Percentiles rank a stretch among this genome's conserved stretches.
These are phyloP conservation scores for Conringia planisiliqua DNA, from an alignment of 345 rosid genomes.

Conservation along the genomic window DNA sequence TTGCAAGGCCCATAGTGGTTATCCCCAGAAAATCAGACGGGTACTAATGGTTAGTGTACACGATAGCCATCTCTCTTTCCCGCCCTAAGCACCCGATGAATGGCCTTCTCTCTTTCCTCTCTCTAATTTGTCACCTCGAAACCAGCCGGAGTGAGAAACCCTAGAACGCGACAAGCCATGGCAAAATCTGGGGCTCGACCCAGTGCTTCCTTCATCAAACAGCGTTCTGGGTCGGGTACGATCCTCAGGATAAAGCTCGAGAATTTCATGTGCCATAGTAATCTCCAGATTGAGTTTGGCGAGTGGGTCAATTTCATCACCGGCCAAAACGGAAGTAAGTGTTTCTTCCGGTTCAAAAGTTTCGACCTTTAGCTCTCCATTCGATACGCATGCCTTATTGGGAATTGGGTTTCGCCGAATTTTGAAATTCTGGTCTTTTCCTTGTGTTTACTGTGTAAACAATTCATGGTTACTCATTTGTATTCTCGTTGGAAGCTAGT, in stretches of 20 bases:
- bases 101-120: not conserved
- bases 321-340: slow-evolving; percentile 92
- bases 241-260: slow-evolving; percentile 67
- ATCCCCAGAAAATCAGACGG: slow-evolving; percentile 7
- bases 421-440: not conserved
- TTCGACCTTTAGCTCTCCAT: not conserved
- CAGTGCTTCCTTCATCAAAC: slow-evolving; percentile 12
- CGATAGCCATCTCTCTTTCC: slow-evolving; percentile 17
- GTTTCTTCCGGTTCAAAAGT: not conserved
- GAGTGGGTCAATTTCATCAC: slow-evolving; percentile 91
- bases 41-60: not conserved
- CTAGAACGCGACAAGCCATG: slow-evolving; percentile 37
- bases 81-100: slow-evolving; percentile 9
- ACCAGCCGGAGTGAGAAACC: slow-evolving; percentile 10
- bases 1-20: not conserved
- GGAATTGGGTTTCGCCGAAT: slow-evolving; percentile 8
- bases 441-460: not conserved
- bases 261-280: slow-evolving; percentile 92
- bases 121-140: not conserved
- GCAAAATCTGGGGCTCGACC: slow-evolving; percentile 38
- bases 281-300: slow-evolving; percentile 77
- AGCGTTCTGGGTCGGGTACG: slow-evolving; percentile 65
- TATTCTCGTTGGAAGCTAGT: not conserved
- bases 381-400: not conserved
- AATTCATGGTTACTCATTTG: not conserved